phyloP scores from a whole-genome alignment of 129 eudicot genomes.

The Flaveria sonorensis region DNA sequence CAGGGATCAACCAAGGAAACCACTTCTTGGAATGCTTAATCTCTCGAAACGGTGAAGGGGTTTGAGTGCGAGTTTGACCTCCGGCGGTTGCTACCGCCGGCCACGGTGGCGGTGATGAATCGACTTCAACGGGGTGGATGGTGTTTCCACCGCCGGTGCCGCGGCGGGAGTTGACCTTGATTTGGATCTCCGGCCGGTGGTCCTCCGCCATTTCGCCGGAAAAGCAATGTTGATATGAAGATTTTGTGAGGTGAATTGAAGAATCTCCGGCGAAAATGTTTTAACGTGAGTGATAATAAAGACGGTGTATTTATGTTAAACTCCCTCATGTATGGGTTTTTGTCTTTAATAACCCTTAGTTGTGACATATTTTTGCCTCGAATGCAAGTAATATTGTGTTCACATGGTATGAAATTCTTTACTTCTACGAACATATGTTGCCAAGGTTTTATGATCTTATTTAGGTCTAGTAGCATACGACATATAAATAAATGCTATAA shows the following conservation, averaged over 20 bases:
- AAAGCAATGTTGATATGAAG: neutral
- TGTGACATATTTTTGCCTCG: neutral
- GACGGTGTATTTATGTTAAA: neutral
- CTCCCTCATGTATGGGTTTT: constrained; percentile 15
- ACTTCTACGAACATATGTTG: neutral
- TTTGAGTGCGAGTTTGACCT: constrained; percentile 12
- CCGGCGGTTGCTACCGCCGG: constrained; percentile 15
- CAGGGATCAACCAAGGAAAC: constrained; percentile 77
- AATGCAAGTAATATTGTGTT: neutral
- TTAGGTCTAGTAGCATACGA: neutral
- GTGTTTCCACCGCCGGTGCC: constrained; percentile 38
- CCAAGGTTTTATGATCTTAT: neutral
- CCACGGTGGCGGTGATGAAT: constrained; percentile 35
- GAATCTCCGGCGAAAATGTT: constrained; percentile 5
- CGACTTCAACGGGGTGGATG: constrained; percentile 60
- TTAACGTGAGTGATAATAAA: neutral
- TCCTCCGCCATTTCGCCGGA: constrained; percentile 45
- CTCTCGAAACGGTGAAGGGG: constrained; percentile 44
- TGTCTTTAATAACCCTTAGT: neutral
- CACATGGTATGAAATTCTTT: neutral
- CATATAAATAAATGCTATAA: neutral
- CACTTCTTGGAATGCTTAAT: constrained; percentile 71
- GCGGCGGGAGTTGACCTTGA: constrained; percentile 50
- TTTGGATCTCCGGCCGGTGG: constrained; percentile 41
- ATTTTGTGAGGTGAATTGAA: neutral